phyloP scores from a whole-genome alignment of 306 rosid genomes.

The Corylus americana region DNA sequence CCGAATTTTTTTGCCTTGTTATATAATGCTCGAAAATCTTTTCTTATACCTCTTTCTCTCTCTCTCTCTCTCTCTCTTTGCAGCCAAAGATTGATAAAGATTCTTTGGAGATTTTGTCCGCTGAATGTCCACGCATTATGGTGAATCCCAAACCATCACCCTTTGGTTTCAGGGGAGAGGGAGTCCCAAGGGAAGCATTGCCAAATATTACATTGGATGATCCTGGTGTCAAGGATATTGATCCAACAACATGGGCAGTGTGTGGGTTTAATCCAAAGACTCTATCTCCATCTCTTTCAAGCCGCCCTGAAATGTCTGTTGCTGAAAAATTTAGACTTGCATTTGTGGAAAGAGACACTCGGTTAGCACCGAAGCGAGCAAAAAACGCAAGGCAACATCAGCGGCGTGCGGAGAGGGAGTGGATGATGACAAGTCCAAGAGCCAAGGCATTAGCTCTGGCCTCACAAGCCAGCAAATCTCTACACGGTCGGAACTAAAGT shows the following conservation, averaged over 20 bases:
- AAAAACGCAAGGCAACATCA: slow-evolving; percentile 88
- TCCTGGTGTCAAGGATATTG: slow-evolving; percentile 50
- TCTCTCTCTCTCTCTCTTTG: slow-evolving; percentile 15
- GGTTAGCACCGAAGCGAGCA: slow-evolving; percentile 87
- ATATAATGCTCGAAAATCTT: too few relatives aligned
- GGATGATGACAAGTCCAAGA: slow-evolving; percentile 54
- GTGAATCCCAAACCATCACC: slow-evolving; percentile 77
- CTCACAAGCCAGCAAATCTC: slow-evolving; percentile 65
- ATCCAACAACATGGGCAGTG: slow-evolving; percentile 74
- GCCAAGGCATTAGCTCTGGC: slow-evolving; percentile 79
- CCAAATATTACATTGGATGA: slow-evolving; percentile 58
- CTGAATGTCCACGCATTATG: slow-evolving; percentile 78
- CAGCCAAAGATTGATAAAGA: slow-evolving; percentile 75
- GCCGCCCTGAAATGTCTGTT: slow-evolving; percentile 57
- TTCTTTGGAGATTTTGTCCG: slow-evolving; percentile 57
- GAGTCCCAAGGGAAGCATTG: slow-evolving; percentile 76
- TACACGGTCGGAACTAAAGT: slow-evolving; percentile 36
- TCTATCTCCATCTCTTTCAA: slow-evolving; percentile 30
- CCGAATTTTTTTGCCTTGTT: too few relatives aligned
- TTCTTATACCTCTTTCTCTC: background rate
- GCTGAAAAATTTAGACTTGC: slow-evolving; percentile 94
- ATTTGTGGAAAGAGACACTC: slow-evolving; percentile 81
- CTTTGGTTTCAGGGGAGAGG: slow-evolving; percentile 57
- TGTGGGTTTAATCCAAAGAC: slow-evolving; percentile 44
- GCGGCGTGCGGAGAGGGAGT: slow-evolving; percentile 75